Evolutionary conservation across 371 early-diverging fungal genomes (phyloP).

Genomic region (Lichtheimia ornata): DNA sequence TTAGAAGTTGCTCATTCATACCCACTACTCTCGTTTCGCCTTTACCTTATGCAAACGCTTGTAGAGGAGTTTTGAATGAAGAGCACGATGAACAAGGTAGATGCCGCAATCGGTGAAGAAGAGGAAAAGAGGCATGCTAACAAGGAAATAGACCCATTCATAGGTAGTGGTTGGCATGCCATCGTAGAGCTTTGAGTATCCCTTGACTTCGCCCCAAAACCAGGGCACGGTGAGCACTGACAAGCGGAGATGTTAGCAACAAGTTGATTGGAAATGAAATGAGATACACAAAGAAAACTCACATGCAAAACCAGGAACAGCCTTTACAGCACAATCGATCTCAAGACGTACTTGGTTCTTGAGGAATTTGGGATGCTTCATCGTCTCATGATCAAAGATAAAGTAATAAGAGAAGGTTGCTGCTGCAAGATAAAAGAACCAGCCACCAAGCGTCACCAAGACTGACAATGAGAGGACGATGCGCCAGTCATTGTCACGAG

Average conservation of each 20-base stretch:
- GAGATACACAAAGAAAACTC: slow-evolving; percentile 11
- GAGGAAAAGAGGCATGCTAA: slow-evolving; percentile 74
- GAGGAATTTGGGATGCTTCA: slow-evolving; percentile 91
- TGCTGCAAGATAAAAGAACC: slow-evolving; percentile 78
- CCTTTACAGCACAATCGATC: slow-evolving; percentile 75
- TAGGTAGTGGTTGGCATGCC: slow-evolving; percentile 30
- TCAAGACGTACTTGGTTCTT: slow-evolving; percentile 87
- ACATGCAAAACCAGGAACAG: slow-evolving; percentile 78
- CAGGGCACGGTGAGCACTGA: slow-evolving; percentile 84
- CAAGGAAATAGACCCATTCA: slow-evolving; percentile 65
- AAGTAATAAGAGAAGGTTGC: slow-evolving; percentile 77
- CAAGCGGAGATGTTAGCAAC: not conserved
- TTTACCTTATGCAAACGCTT: slow-evolving; percentile 84
- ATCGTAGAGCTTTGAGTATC: slow-evolving; percentile 80
- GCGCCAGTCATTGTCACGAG: slow-evolving; percentile 68
- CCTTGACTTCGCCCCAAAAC: slow-evolving; percentile 87
- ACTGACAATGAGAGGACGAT: slow-evolving; percentile 71
- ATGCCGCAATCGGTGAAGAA: slow-evolving; percentile 92
- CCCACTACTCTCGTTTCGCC: not conserved
- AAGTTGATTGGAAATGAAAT: not conserved
- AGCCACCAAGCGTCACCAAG: slow-evolving; percentile 71
- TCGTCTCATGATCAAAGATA: slow-evolving; percentile 85
- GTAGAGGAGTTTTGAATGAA: slow-evolving; percentile 88
- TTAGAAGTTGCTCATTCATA: not conserved
- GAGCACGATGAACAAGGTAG: slow-evolving; percentile 92